Conservation (phyloP, 306 rosid species). For the Ziziphus jujuba region DNA sequence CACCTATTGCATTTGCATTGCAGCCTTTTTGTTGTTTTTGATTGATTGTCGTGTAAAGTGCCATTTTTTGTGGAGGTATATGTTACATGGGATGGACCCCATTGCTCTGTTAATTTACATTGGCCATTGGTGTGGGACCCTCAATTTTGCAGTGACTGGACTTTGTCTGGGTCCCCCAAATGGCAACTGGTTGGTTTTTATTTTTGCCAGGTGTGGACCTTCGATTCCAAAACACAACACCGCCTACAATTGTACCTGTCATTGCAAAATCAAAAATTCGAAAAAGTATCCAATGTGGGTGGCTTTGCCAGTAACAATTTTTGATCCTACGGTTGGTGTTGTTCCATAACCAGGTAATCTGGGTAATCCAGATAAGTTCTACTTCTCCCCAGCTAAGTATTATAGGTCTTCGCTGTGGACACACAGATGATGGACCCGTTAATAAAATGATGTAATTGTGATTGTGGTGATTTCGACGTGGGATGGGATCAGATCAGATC, state of each 20-base stretch:
- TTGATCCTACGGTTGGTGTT: no score
- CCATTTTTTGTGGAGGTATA: no score
- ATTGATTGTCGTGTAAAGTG: not conserved
- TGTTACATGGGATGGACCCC: not conserved
- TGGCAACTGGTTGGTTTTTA: constrained; percentile 21
- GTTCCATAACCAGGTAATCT: no score
- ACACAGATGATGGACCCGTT: no score
- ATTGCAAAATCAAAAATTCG: constrained; percentile 14
- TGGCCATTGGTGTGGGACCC: constrained; percentile 50
- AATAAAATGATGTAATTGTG: not conserved
- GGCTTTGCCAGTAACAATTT: not conserved
- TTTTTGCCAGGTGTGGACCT: constrained; percentile 38
- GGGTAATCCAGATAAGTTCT: no score
- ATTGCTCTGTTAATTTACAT: constrained; percentile 6
- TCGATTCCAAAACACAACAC: constrained; percentile 34
- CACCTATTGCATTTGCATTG: no score
- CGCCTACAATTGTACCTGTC: constrained; percentile 25
- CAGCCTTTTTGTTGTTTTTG: no score
- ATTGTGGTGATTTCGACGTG: not conserved
- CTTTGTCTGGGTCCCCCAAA: constrained; percentile 36
- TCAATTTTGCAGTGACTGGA: constrained; percentile 10
- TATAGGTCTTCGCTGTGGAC: no score
- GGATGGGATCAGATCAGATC: no score
- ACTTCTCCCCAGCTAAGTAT: no score
- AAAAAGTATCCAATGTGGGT: constrained; percentile 43